phyloP scores from a whole-genome alignment of 345 rosid species.

The Corchorus olitorius region DNA sequence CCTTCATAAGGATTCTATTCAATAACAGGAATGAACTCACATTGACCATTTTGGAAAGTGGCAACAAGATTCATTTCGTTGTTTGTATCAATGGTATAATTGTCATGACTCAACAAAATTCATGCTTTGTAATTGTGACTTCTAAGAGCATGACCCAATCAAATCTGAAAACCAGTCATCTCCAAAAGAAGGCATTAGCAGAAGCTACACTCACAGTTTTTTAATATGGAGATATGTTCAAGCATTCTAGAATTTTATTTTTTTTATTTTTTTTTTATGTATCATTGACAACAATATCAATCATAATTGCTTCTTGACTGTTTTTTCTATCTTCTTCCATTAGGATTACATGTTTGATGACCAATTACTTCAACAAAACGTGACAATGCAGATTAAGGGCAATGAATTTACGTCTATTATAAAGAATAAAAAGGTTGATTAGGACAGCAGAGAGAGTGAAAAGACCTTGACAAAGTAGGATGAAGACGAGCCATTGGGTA shows the following conservation, averaged over 20 bases:
- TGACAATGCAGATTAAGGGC: neutral
- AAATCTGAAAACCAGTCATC: neutral
- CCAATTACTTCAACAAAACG: neutral
- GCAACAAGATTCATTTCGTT: neutral
- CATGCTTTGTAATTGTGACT: neutral
- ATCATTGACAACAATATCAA: neutral
- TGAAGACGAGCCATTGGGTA: slow-evolving; percentile 97
- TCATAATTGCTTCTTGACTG: neutral
- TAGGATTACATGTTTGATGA: neutral
- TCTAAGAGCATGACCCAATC: neutral
- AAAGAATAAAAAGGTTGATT: slow-evolving; percentile 1
- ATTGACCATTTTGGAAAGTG: neutral
- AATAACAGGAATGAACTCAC: neutral
- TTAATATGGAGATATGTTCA: neutral
- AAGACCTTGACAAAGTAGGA: slow-evolving; percentile 77
- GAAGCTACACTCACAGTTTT: neutral
- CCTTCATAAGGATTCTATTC: neutral
- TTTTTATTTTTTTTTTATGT: slow-evolving; percentile 1
- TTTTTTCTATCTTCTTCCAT: neutral
- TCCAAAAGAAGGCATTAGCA: neutral
- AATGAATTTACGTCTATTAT: slow-evolving; percentile 15
- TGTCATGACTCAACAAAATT: neutral
- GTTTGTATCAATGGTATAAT: neutral
- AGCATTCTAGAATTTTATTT: neutral
- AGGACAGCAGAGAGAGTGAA: slow-evolving; percentile 16